phyloP scores from a whole-genome alignment of 1,284 basidiomycete genomes.

The Neotropicomus parvogracilis region DNA sequence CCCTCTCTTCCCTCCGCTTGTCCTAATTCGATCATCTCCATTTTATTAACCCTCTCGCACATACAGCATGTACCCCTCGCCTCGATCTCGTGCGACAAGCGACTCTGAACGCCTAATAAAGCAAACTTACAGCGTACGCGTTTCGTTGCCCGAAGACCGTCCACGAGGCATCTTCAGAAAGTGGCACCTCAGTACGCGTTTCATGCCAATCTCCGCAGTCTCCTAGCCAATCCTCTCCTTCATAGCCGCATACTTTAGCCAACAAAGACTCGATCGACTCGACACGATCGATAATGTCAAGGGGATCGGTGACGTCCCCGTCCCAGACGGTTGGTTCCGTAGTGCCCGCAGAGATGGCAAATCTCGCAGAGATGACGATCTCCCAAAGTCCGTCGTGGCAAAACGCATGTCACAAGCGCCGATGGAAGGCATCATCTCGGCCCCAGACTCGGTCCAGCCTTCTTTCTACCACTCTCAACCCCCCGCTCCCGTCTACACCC shows the following conservation, averaged over 20 bases:
- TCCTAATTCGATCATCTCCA: slow-evolving; percentile 23
- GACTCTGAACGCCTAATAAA: slow-evolving; percentile 67
- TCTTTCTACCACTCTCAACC: slow-evolving; percentile 28
- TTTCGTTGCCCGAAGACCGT: slow-evolving; percentile 64
- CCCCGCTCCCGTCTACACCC: slow-evolving; percentile 26
- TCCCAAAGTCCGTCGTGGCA: slow-evolving; percentile 35
- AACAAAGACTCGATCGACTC: slow-evolving; percentile 63
- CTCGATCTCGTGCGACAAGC: slow-evolving; percentile 37
- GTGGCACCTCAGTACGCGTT: slow-evolving; percentile 73
- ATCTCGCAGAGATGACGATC: slow-evolving; percentile 51
- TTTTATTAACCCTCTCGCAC: slow-evolving; percentile 16
- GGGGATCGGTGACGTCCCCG: slow-evolving; percentile 56
- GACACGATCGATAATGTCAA: slow-evolving; percentile 63
- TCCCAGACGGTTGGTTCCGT: slow-evolving; percentile 73
- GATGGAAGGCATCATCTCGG: slow-evolving; percentile 30
- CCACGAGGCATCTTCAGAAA: slow-evolving; percentile 63
- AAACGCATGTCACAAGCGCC: slow-evolving; percentile 35
- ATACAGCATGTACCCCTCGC: slow-evolving; percentile 35
- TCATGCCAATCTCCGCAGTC: slow-evolving; percentile 26
- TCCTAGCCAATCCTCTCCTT: slow-evolving; percentile 12
- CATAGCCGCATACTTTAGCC: slow-evolving; percentile 77
- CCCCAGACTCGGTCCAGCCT: slow-evolving; percentile 21
- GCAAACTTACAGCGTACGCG: slow-evolving; percentile 80
- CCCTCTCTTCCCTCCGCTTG: slow-evolving; percentile 1
- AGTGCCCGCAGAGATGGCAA: slow-evolving; percentile 66